phyloP scores from a whole-genome alignment of 257 asterid genomes.

The Solanum virginianum region DNA sequence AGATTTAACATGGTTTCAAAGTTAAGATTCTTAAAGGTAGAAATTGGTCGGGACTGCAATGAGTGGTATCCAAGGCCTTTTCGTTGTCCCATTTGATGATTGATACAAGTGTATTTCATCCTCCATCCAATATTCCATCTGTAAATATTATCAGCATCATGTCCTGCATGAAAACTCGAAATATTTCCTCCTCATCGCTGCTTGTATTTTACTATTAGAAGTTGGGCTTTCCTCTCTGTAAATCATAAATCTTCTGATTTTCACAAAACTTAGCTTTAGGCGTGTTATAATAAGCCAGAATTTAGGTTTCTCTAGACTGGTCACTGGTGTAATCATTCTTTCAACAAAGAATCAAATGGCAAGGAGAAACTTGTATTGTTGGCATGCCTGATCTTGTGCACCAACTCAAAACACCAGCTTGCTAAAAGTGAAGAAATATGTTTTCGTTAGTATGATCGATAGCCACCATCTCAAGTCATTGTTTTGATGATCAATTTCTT shows the following conservation, averaged over 20 bases:
- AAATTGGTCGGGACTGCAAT: not conserved
- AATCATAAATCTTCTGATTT: not conserved
- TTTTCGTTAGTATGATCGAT: not conserved
- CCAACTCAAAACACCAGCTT: not conserved
- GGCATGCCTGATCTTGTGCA: not conserved
- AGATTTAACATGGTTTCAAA: not conserved
- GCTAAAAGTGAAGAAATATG: not conserved
- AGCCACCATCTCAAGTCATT: not conserved
- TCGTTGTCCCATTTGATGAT: not conserved
- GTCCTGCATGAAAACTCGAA: not conserved
- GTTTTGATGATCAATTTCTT: constrained; percentile 2
- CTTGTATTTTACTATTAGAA: not conserved
- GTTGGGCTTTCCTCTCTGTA: not conserved
- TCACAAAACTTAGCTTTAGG: not conserved
- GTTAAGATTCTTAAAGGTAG: not conserved
- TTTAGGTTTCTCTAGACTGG: not conserved
- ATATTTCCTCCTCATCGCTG: not conserved
- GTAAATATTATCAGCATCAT: not conserved
- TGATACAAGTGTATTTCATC: not conserved
- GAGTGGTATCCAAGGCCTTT: not conserved
- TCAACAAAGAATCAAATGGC: not conserved
- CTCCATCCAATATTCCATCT: not conserved
- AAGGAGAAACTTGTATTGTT: not conserved
- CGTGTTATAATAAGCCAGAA: not conserved
- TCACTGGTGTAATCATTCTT: not conserved